phyloP scores from a whole-genome alignment of 2,329 filamentous ascomycete genomes.

The Penicillium sp. region DNA sequence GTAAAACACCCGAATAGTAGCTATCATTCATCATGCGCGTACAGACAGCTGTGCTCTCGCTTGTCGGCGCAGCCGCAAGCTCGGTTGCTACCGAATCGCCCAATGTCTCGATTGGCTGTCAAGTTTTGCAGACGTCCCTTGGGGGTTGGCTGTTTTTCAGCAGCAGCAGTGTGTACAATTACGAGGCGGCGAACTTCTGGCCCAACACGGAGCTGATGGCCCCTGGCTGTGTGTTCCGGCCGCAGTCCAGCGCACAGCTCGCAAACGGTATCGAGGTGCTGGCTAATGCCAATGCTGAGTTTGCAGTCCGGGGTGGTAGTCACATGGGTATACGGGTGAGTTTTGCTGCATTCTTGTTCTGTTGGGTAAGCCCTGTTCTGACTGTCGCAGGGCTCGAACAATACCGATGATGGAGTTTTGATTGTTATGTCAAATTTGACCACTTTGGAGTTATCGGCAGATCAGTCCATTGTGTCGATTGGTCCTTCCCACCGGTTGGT shows the following conservation, averaged over 20 bases:
- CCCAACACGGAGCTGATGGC: slow-evolving; percentile 37
- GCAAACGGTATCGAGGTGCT: slow-evolving; percentile 24
- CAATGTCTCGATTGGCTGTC: slow-evolving; percentile 17
- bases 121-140: slow-evolving; percentile 16
- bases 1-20: no score
- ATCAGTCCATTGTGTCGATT: slow-evolving; percentile 31
- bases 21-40: slow-evolving; percentile 23
- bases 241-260: slow-evolving; percentile 27
- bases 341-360: no score
- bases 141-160: slow-evolving; percentile 25
- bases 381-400: slow-evolving; percentile 31
- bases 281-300: slow-evolving; percentile 24
- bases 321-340: slow-evolving; percentile 36
- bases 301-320: slow-evolving; percentile 36
- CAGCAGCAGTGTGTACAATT: slow-evolving; percentile 28
- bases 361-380: no score
- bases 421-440: slow-evolving; percentile 36
- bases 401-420: slow-evolving; percentile 35
- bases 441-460: slow-evolving; percentile 26
- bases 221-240: slow-evolving; percentile 38
- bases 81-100: slow-evolving; percentile 2
- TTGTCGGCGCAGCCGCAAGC: slow-evolving; percentile 10
- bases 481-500: slow-evolving; percentile 30
- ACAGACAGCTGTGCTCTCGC: slow-evolving; percentile 14
- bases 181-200: slow-evolving; percentile 36